Base-by-base conservation (phyloP, 257 asterid species). In the Apocynum venetum region DNA sequence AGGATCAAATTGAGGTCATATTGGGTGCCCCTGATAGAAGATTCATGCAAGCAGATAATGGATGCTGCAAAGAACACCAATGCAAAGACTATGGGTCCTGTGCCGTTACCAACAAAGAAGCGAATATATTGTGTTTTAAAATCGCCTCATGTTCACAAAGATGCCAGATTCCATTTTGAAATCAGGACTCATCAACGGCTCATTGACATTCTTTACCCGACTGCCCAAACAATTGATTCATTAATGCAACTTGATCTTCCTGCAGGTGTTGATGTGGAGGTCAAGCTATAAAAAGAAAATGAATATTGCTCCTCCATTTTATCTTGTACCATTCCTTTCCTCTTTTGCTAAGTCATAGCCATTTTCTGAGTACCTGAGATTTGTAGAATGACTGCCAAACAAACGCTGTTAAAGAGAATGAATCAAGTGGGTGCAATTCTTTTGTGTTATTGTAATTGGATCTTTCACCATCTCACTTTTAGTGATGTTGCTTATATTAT, bases 241-340 rank as follows among this genome's bases (percentile, higher is more conserved):
- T 85, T 96, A 87, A 96, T 96, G 99, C 97, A 91, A 80, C 97
- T 95, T 3, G 98, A 92, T 85, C 85, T 95, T 87, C 98, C 97
- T 64, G 97, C 96, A 49, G 98, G 98, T 3, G 98, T 95, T 40
- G 98, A 95, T 60, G 98, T 94, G n/a, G 98, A 94, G 91, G 98
- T 94, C 74, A 91, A 94, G 93, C 97, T 94, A 60, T 94, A 86
- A 92, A 70, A 48, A 65, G 57, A 66, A 48, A 44, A 25, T 13
- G 15, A 43, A 4, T 9, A 55, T 40, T 41, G 8, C 4, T 4
- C 14, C 1, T 48, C 38, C 36, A 12, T 3, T 36, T 69, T 2
- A 15, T 44, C 53, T 4, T 75, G 71, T 79, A 72, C 44, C 71
- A 36, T 52, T 75, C 44, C 25, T 44, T 25, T 59, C 40, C 56